These are phyloP conservation scores for Chlamydomonas applanata DNA, from an alignment of 139 green algal genomes.

Conservation along the genomic window DNA sequence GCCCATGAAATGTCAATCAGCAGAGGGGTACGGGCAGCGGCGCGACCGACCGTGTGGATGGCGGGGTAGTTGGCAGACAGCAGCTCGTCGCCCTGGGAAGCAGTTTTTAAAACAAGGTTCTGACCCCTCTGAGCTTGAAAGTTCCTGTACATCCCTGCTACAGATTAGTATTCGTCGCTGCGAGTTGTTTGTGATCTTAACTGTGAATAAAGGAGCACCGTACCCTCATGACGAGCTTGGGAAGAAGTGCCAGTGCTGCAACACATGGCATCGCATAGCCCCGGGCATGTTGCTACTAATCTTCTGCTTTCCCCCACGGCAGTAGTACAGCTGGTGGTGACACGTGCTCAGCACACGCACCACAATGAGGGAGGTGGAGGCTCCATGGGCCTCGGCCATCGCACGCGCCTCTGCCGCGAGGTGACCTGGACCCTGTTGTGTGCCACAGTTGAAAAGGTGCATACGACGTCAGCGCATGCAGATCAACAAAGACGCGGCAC, in stretches of 20 bases:
- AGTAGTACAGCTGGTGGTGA: neutral
- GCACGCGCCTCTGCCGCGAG: slow-evolving; percentile 47
- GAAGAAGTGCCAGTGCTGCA: no score
- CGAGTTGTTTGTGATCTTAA: no score
- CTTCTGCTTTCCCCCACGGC: neutral
- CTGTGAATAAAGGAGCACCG: no score
- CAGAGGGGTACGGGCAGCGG: slow-evolving; percentile 22
- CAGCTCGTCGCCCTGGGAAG: slow-evolving; percentile 53
- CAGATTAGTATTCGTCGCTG: no score
- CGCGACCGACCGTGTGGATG: slow-evolving; percentile 63
- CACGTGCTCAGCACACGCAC: neutral
- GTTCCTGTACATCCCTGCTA: no score
- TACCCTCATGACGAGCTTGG: no score
- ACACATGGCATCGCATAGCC: no score
- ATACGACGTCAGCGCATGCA: no score
- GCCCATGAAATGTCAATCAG: slow-evolving; percentile 43
- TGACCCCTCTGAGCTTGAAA: no score
- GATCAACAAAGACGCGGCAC: no score
- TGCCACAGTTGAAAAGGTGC: no score
- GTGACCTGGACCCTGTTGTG: slow-evolving; percentile 45
- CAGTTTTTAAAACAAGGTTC: neutral
- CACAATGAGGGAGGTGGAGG: slow-evolving; percentile 4
- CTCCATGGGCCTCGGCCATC: slow-evolving; percentile 37
- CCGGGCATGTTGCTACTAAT: no score
- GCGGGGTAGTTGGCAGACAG: slow-evolving; percentile 51